Evolutionary conservation across 139 green algal genomes (phyloP), one percentile per base, ranked within the genome.

Genomic region (Chlorella sorokiniana): DNA sequence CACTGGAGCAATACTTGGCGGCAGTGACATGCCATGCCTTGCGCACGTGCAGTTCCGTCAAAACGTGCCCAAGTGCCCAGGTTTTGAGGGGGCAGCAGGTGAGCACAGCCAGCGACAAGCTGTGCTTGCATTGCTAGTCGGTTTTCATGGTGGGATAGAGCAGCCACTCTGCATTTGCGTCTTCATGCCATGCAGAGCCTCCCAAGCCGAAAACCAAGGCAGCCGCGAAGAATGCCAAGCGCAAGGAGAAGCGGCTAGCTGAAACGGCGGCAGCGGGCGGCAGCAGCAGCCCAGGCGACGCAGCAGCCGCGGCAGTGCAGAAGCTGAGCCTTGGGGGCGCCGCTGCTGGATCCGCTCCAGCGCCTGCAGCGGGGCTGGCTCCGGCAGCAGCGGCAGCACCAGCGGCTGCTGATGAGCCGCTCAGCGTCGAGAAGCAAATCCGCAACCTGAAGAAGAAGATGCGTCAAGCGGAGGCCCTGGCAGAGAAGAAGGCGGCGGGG

Each of bases 381-480:
- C 4, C 33, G n/a, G 44, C 62, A 4, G 41, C 70, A 20, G 69
- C 69, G 29, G n/a, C 35, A 16, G 18, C 70, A 29, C 56, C 79
- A 37, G 61, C 64, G 27, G 54, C 63, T 0, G 64, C 63, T 38
- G 78, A 62, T 20, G 84, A 90, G 64, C 61, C 88, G 29, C 79
- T 81, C 42, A 89, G 91, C 69, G 33, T 88, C 1, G 90, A 93
- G 69, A 93, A 93, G 79, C 83, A 90, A 61, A 87, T 93, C 31
- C 87, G 89, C 11, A 88, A 84, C 18, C 51, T 92, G 14, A 88
- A 88, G 63, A 95, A 95, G 86, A 92, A 93, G 73, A 65, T 94
- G 41, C 83, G 89, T 29, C 86, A 92, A 72, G 88, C 85, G 35
- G 84, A 89, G 33, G 68, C 75, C n/a, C 67, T 90, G 68, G 59